phyloP scores from a whole-genome alignment of 306 rosid species.

The Luffa aegyptiaca region DNA sequence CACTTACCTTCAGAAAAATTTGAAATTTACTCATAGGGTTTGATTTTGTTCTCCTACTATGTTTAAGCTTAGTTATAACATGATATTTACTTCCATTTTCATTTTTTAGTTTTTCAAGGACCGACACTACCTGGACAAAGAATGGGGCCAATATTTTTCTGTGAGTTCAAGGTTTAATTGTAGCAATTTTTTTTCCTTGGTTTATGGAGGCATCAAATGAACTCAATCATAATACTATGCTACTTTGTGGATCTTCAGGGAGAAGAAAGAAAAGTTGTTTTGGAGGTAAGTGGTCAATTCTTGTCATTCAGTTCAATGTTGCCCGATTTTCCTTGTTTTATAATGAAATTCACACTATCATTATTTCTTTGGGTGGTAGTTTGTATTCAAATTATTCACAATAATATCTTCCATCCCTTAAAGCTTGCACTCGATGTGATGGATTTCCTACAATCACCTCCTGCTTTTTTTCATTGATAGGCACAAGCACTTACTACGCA shows the following conservation, averaged over 20 bases:
- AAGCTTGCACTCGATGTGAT: not conserved
- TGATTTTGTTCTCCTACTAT: not conserved
- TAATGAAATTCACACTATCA: not conserved
- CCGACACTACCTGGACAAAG: conserved; percentile 90
- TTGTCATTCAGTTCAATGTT: not conserved
- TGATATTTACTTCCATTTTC: conserved; percentile 1
- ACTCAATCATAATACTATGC: not conserved
- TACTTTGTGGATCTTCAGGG: conserved; percentile 34
- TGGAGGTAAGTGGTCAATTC: conserved; percentile 51
- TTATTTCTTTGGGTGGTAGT: not conserved
- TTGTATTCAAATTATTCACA: not conserved
- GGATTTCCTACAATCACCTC: not conserved
- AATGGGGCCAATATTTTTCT: conserved; percentile 78
- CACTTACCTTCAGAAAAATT: not conserved
- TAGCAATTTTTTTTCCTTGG: not conserved
- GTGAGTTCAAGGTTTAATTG: conserved; percentile 35
- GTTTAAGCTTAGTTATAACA: not conserved
- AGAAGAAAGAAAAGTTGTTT: conserved; percentile 47
- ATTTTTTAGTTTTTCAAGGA: conserved; percentile 72
- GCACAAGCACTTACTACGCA: not conserved
- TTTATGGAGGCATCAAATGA: conserved; percentile 4
- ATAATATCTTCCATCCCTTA: not conserved
- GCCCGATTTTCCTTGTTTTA: not conserved
- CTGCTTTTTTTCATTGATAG: not conserved
- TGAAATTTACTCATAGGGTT: not conserved